These are phyloP conservation scores for Beauveria australis DNA, from an alignment of 2,329 filamentous ascomycete species.

Conservation along the genomic window DNA sequence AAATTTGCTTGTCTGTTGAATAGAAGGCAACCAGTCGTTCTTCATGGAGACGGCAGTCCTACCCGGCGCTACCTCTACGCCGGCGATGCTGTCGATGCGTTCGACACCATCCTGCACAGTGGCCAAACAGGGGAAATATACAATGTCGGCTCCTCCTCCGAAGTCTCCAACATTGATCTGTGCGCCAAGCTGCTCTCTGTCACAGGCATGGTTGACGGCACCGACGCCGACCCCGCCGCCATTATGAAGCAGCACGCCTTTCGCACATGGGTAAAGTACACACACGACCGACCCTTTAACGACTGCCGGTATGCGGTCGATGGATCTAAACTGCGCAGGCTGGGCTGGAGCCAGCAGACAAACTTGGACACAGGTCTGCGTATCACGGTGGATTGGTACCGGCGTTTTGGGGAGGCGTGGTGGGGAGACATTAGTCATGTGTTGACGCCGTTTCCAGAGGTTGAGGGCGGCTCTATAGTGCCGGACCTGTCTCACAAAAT, in stretches of 20 bases:
- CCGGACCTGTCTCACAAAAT: conserved; percentile 35
- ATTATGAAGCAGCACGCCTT: conserved; percentile 23
- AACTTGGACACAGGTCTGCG: conserved; percentile 54
- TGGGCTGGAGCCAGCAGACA: conserved; percentile 64
- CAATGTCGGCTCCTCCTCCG: conserved; percentile 72
- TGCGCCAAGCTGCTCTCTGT: conserved; percentile 56
- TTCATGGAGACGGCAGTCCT: conserved; percentile 70
- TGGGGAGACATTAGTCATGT: conserved; percentile 66
- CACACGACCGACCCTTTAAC: conserved; percentile 71
- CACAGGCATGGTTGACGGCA: conserved; percentile 47
- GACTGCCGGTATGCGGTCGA: conserved; percentile 67
- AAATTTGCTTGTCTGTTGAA: conserved; percentile 71
- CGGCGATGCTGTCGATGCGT: conserved; percentile 70
- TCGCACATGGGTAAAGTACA: conserved; percentile 62
- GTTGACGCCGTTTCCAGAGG: conserved; percentile 58
- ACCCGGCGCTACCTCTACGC: conserved; percentile 71
- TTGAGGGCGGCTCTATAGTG: conserved; percentile 46
- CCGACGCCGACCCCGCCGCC: conserved; percentile 35
- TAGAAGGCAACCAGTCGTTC: conserved; percentile 55
- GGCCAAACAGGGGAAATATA: conserved; percentile 69
- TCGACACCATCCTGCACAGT: conserved; percentile 76
- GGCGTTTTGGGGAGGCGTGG: conserved; percentile 56
- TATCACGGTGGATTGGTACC: conserved; percentile 64
- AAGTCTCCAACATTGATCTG: conserved; percentile 66
- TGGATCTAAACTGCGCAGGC: conserved; percentile 54